These are phyloP conservation scores for Yamagishiella unicocca DNA, from an alignment of 139 green algal species.

Conservation along the genomic window DNA sequence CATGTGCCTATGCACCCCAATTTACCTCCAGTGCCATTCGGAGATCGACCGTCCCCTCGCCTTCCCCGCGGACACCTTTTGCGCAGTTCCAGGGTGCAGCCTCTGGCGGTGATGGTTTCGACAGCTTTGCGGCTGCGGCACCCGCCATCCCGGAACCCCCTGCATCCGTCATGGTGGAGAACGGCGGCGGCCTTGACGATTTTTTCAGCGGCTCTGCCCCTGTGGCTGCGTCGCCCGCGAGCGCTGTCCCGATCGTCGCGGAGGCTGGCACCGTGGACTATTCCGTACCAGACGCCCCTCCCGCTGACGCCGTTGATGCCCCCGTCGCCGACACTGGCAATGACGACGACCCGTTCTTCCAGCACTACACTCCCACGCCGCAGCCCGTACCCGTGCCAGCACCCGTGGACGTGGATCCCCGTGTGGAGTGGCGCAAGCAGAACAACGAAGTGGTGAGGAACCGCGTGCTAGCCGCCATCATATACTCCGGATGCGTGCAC, in stretches of 20 bases:
- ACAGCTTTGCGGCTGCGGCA: neutral
- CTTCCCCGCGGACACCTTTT: neutral
- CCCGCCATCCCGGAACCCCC: neutral
- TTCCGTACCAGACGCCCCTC: neutral
- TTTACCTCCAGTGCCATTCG: too few relatives aligned
- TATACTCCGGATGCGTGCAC: too few relatives aligned
- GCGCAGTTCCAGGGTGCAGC: slow-evolving; percentile 25
- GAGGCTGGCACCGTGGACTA: neutral
- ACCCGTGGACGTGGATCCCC: slow-evolving; percentile 21
- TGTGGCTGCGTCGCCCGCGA: neutral
- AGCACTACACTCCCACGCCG: neutral
- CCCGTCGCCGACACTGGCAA: too few relatives aligned
- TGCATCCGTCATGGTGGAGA: neutral
- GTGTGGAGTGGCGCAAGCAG: slow-evolving; percentile 45
- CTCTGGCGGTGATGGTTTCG: neutral
- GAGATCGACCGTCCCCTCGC: too few relatives aligned
- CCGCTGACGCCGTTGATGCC: too few relatives aligned
- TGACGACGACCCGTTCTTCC: slow-evolving; percentile 43
- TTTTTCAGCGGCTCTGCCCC: neutral
- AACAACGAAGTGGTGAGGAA: slow-evolving; percentile 7
- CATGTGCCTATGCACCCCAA: too few relatives aligned
- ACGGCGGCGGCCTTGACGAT: slow-evolving; percentile 2
- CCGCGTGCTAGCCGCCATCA: too few relatives aligned
- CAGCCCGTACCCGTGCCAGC: neutral
- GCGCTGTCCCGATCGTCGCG: neutral